Evolutionary conservation across 371 early-diverging fungal genomes (phyloP).

Genomic region (Mortierella sp.): DNA sequence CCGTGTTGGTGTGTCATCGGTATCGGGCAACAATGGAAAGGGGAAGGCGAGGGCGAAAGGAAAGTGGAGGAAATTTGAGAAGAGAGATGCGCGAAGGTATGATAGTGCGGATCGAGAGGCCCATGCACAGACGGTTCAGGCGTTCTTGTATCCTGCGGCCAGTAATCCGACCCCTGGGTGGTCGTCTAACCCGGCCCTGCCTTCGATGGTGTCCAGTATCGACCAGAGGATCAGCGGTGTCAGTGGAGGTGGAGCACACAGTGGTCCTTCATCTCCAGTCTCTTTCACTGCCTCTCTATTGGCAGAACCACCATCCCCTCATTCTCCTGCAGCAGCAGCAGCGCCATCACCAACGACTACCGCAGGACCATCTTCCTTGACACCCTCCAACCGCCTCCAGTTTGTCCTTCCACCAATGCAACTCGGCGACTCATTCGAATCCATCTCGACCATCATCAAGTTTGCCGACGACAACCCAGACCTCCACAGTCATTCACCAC

Average conservation of each 20-base stretch:
- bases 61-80: not conserved
- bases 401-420: conserved; percentile 42
- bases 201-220: not conserved
- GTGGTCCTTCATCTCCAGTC: not conserved
- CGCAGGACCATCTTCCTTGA: conserved; percentile 2
- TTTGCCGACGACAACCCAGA: not conserved
- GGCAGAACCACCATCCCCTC: not conserved
- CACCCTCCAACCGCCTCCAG: conserved; percentile 29
- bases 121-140: conserved; percentile 24
- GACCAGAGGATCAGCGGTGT: not conserved
- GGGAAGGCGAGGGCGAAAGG: not conserved
- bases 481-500: not conserved
- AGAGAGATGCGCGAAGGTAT: conserved; percentile 1
- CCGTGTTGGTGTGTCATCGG: not conserved
- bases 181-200: conserved; percentile 18
- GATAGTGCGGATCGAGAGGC: conserved; percentile 24
- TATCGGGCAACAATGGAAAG: not conserved
- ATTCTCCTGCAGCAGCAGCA: not conserved
- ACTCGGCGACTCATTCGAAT: conserved; percentile 45
- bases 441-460: conserved; percentile 5
- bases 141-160: conserved; percentile 43
- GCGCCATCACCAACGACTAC: not conserved
- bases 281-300: not conserved
- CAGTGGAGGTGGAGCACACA: not conserved
- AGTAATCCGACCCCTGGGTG: conserved; percentile 16